Evolutionary conservation across 192 early-diverging fungal genomes (phyloP), one percentile per base, ranked within the genome.

Genomic region (Coemansia brasiliensis): DNA sequence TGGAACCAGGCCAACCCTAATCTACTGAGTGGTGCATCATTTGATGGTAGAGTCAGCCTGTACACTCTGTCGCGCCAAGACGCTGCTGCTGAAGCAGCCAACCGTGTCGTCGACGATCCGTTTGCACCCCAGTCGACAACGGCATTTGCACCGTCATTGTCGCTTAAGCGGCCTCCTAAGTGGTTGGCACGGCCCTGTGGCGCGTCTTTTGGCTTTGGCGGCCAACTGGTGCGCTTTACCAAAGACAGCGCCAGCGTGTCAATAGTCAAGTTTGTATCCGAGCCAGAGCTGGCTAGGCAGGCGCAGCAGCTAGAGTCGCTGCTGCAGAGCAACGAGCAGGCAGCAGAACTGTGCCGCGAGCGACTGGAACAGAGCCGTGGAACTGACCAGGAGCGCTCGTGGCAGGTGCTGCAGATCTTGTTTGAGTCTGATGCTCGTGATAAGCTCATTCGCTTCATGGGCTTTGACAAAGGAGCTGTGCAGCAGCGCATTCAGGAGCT

Each of bases 1-100:
- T 96, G 95, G 94, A 96, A 93, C 70, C 87, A 89, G 56, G 70
- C 87, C 43, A 98, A 99, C 69, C 96, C 96, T 16, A 94, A 99
- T 60, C 73, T 95, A 8, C 80, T 94, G 40, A 87, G 87, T 24
- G 86, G 89, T 24, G 86, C 94, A 6, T 93, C 92, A 5, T 99
- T 94, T 62, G 96, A 99, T 71, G 95, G 95, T n/a, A 86, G 87
- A 69, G 80, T 98, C 55, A 87, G 79, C 32, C 71, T 98, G n/a
- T 87, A 94, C 59, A 88, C 91, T 11, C 71, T 98, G 8, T 52
- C 59, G 15, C 63, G 71, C 24, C 52, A 74, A 55, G 35, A 29
- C 38, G 56, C 25, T 15, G 15, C 88, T 85, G 74, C 79, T 42
- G 43, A 40, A 42, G 53, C 45, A 18, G 43, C 27, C 5, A 35